Percentiles rank a stretch among this genome's conserved stretches.
Evolutionary conservation across 305 asterid species (phyloP).

Genomic region (Fraxinus baroniana): DNA sequence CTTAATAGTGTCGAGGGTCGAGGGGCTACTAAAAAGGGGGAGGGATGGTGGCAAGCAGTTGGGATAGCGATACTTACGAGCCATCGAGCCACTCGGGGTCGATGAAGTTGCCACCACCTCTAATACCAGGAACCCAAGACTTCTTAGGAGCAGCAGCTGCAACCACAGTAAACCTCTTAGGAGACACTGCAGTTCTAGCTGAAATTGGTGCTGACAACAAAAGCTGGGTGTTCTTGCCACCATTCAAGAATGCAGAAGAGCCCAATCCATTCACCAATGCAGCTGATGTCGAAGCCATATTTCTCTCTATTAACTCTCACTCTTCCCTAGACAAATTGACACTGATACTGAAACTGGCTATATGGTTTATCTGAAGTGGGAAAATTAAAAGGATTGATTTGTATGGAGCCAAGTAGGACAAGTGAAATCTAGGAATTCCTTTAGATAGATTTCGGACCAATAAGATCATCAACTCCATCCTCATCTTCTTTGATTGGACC

Average conservation of each 20-base stretch:
- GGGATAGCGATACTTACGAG: constrained; percentile 57
- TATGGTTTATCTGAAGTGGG: constrained; percentile 25
- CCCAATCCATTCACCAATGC: constrained; percentile 82
- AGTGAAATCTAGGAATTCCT: constrained; percentile 42
- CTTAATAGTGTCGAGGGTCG: background rate
- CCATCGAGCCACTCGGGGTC: constrained; percentile 99
- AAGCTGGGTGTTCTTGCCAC: constrained; percentile 66
- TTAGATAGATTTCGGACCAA: constrained; percentile 75
- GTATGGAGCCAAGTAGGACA: constrained; percentile 57
- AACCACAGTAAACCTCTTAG: constrained; percentile 56
- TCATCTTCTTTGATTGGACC: constrained; percentile 21
- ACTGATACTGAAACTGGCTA: constrained; percentile 11
- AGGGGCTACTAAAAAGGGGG: background rate
- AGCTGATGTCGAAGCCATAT: constrained; percentile 89
- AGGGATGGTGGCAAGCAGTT: constrained; percentile 22
- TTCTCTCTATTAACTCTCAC: background rate
- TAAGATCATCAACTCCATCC: constrained; percentile 45
- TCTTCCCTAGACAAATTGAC: background rate
- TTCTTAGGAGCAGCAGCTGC: constrained; percentile 76
- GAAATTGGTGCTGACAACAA: constrained; percentile 48
- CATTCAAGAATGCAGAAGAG: constrained; percentile 79
- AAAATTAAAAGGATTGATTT: constrained; percentile 34
- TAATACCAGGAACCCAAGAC: constrained; percentile 92
- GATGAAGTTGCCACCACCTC: constrained; percentile 60
- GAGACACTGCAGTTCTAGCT: constrained; percentile 36